A percentile compares a stretch with the other conserved stretches of the same genome.
These are phyloP conservation scores for Entomophthora muscae DNA, from an alignment of 371 early-diverging fungal genomes.

Conservation along the genomic window DNA sequence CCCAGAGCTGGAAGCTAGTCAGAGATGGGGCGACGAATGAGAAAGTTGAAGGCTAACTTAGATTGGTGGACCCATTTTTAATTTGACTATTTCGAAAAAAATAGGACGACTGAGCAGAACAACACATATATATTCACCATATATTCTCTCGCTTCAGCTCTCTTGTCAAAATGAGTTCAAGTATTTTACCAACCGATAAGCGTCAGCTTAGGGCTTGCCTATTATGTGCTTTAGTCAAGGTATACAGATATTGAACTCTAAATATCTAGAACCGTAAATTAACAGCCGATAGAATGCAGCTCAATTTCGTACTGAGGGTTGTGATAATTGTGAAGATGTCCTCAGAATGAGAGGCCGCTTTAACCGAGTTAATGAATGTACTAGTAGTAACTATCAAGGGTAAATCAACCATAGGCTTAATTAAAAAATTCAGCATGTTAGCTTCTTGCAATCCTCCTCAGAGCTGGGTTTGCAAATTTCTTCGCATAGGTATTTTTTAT, in stretches of 20 bases:
- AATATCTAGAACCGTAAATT: background rate
- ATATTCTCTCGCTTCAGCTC: no score
- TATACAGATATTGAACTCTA: conserved; percentile 11
- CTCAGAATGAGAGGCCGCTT: conserved; percentile 51
- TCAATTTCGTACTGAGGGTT: conserved; percentile 64
- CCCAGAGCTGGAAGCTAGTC: no score
- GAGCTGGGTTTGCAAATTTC: conserved; percentile 83
- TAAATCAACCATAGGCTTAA: conserved; percentile 14
- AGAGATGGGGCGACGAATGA: no score
- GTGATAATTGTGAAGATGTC: conserved; percentile 84
- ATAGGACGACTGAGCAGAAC: no score
- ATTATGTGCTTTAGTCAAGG: conserved; percentile 83
- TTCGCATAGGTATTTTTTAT: conserved; percentile 38
- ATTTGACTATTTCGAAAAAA: no score
- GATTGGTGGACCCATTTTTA: no score
- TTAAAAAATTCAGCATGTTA: conserved; percentile 28
- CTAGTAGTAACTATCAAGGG: conserved; percentile 80
- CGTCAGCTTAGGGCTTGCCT: conserved; percentile 73
- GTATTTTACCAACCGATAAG: conserved; percentile 8
- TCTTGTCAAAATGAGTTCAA: background rate
- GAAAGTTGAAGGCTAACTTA: no score
- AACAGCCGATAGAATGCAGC: conserved; percentile 29
- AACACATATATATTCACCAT: no score
- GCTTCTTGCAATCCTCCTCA: conserved; percentile 62
- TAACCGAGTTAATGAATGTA: conserved; percentile 66